phyloP scores from a whole-genome alignment of 2,329 filamentous ascomycete species.

The Scolecobasidium constrictum region DNA sequence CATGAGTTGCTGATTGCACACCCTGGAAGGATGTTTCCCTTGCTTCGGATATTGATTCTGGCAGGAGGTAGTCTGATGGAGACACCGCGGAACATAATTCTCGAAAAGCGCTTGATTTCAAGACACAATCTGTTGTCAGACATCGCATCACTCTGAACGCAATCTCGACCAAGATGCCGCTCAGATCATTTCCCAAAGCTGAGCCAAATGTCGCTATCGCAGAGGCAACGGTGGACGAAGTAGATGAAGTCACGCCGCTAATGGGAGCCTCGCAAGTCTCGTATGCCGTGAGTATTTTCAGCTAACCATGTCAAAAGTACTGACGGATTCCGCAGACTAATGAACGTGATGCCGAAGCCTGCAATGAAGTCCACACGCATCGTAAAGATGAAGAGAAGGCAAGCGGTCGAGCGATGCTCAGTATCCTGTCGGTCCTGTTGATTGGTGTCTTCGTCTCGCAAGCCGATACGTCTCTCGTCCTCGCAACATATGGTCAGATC shows the following conservation, averaged over 20 bases:
- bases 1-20: no score
- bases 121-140: no score
- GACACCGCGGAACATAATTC: no score
- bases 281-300: not conserved
- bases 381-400: not conserved
- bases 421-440: not conserved
- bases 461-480: slow-evolving; percentile 52
- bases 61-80: no score
- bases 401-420: not conserved
- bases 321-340: not conserved
- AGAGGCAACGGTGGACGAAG: no score
- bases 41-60: no score
- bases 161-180: no score
- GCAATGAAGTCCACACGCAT: not conserved
- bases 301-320: not conserved
- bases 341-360: not conserved
- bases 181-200: no score
- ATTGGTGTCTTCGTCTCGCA: slow-evolving; percentile 54
- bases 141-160: no score
- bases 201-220: no score
- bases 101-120: no score
- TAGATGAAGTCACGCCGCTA: not conserved
- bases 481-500: slow-evolving; percentile 51
- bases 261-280: not conserved
- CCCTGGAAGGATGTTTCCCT: no score